Base-by-base conservation (phyloP, 2,329 filamentous ascomycete genomes). In the Chaetomiaceae sp. region DNA sequence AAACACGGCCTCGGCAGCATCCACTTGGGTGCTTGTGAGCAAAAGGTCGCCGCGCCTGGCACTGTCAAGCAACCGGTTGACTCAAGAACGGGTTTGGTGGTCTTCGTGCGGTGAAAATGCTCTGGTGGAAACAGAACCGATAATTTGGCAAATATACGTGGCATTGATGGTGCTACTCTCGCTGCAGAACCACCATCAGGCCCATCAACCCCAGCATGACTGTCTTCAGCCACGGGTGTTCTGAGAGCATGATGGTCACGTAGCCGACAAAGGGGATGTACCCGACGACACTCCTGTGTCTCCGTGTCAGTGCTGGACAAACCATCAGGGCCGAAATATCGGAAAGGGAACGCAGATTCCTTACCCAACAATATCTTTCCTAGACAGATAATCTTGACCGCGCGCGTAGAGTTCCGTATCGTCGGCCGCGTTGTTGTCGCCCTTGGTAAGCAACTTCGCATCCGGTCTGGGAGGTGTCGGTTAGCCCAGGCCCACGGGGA, bases 261-360 rank as follows among this genome's bases (percentile, higher is more conserved):
- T 97, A 97, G 56, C 93, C 93, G 12, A 97, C 89, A 60, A 93
- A 94, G 0, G 93, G 93, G 47, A 97, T 83, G 65, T 94, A 98
- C 30, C 79, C 93, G 10, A 93, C 74, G 6, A 97, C 93, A 57
- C 86, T 58, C 48, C 56, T 58, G 19, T 41, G 29, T 22, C 9
- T 12, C 3, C 30, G 18, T 26, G 50, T 58, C 37, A 57, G 53
- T 38, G 34, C 32, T 12, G 12, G 12, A 9, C 18, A 15, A 42
- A 27, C 18, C 4, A 6, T 9, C n/a, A 11, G 30, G 22, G 22
- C 14, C 12, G 30, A 26, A 20, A 20, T 10, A 5, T 30, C 12
- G 11, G 15, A n/a, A n/a, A 14, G 12, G 29, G 29, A 14, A n/a
- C n/a, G 29, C 29, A 4, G 4, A 7, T 14, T 32, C n/a, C 55